Evolutionary conservation across 805 yeast species (phyloP).

Genomic region (Candida maesae): DNA sequence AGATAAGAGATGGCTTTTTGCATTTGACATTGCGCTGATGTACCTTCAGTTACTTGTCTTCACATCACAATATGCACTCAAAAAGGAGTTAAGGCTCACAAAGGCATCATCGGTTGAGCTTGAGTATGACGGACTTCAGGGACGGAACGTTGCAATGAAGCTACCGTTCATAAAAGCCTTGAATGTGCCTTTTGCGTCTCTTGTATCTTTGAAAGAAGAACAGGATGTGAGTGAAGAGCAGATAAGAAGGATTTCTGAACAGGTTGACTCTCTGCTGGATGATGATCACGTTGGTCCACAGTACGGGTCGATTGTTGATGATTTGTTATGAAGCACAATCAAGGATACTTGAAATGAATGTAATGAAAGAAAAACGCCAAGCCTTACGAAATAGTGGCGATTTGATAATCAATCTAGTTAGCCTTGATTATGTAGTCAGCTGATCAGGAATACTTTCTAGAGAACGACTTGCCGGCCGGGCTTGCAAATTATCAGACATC

Average conservation of each 20-base stretch:
- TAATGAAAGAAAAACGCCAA: too few relatives aligned
- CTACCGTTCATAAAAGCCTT: constrained; percentile 14
- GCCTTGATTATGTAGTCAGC: too few relatives aligned
- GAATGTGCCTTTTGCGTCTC: constrained; percentile 11
- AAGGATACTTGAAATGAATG: too few relatives aligned
- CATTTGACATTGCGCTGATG: constrained; percentile 17
- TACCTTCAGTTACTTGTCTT: constrained; percentile 18
- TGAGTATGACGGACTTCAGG: constrained; percentile 26
- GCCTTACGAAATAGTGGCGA: too few relatives aligned
- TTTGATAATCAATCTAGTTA: too few relatives aligned
- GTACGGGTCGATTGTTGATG: background rate
- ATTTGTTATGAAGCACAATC: background rate
- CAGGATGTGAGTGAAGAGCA: constrained; percentile 14
- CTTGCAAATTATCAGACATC: too few relatives aligned
- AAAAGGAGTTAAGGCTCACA: constrained; percentile 1
- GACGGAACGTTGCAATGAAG: constrained; percentile 16
- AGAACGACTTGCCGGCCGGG: too few relatives aligned
- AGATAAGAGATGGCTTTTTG: constrained; percentile 15
- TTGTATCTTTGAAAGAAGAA: constrained; percentile 14
- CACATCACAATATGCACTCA: constrained; percentile 11
- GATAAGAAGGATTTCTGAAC: constrained; percentile 3
- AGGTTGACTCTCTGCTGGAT: constrained; percentile 8
- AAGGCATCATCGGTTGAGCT: constrained; percentile 4
- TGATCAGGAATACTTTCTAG: too few relatives aligned
- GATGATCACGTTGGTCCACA: background rate